Percentiles rank a stretch among this genome's conserved stretches.
Conservation (phyloP, 768 basidiomycete genomes). For the Hygrocybe coccinea region DNA sequence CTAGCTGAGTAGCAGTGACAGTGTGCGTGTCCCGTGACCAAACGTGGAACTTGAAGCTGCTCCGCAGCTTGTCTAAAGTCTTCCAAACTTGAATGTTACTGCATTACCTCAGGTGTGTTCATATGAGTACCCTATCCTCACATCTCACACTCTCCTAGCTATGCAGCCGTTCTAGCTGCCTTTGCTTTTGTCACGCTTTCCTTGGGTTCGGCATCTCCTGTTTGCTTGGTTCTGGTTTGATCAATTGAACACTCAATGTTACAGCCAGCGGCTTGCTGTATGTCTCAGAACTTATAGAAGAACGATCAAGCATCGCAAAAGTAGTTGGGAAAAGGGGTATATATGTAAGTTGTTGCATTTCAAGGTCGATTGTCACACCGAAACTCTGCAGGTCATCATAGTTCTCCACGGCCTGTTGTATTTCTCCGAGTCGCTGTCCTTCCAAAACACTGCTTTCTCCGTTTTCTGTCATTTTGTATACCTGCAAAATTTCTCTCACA, state of each 20-base stretch:
- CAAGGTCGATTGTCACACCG: conserved; percentile 7
- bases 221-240: background rate
- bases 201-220: conserved; percentile 51
- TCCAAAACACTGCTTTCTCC: conserved; percentile 71
- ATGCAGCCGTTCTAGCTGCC: conserved; percentile 68
- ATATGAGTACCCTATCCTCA: conserved; percentile 6
- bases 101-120: conserved; percentile 54
- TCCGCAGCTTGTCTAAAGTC: background rate
- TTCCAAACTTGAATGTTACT: conserved; percentile 31
- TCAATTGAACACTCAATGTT: conserved; percentile 1
- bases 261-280: conserved; percentile 90
- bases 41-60: no score
- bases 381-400: conserved; percentile 62
- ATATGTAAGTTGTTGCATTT: conserved; percentile 55
- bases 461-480: conserved; percentile 83
- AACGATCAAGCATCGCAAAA: conserved; percentile 82
- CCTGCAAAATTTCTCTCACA: conserved; percentile 82
- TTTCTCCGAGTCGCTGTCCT: conserved; percentile 76
- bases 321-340: conserved; percentile 76
- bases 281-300: conserved; percentile 93
- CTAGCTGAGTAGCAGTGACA: no score
- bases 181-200: conserved; percentile 91
- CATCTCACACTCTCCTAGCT: conserved; percentile 40
- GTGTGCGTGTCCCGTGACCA: no score
- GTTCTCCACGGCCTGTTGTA: conserved; percentile 71